A percentile compares a stretch with the other conserved stretches of the same genome.
Evolutionary conservation across 352 stramenopile species (phyloP).

Genomic region (Aphanomyces stellatus): DNA sequence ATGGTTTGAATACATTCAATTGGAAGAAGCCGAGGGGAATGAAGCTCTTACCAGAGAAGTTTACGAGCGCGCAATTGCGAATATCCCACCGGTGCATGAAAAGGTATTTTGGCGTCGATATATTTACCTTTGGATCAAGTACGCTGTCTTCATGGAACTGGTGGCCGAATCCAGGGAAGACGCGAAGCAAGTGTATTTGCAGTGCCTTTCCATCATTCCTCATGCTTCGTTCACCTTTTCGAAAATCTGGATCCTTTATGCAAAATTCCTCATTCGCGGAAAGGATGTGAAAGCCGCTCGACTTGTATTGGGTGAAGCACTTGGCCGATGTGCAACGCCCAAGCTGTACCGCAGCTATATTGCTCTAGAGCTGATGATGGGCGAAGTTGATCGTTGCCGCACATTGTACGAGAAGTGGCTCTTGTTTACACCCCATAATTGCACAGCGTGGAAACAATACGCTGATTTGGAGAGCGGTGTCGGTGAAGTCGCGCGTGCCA

Average conservation of each 20-base stretch:
- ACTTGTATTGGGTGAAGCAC: slow-evolving; percentile 88
- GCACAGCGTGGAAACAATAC: slow-evolving; percentile 92
- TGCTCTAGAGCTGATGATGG: slow-evolving; percentile 95
- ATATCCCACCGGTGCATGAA: slow-evolving; percentile 90
- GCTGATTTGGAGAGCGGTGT: slow-evolving; percentile 94
- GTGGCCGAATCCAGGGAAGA: slow-evolving; percentile 51
- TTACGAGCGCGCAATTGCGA: slow-evolving; percentile 93
- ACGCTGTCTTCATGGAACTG: slow-evolving; percentile 97
- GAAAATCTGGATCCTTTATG: slow-evolving; percentile 98
- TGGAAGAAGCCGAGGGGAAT: slow-evolving; percentile 90
- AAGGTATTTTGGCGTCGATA: slow-evolving; percentile 98
- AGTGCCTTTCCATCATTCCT: slow-evolving; percentile 90
- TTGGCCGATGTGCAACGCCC: slow-evolving; percentile 90
- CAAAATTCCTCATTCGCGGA: slow-evolving; percentile 94
- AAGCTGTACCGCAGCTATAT: slow-evolving; percentile 92
- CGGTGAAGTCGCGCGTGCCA: slow-evolving; percentile 88
- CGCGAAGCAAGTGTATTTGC: slow-evolving; percentile 90
- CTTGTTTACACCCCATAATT: slow-evolving; percentile 83
- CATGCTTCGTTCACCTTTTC: slow-evolving; percentile 96
- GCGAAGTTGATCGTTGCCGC: slow-evolving; percentile 95
- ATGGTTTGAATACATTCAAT: slow-evolving; percentile 98
- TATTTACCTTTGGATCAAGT: slow-evolving; percentile 99
- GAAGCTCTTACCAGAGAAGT: slow-evolving; percentile 82
- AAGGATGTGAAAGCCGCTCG: slow-evolving; percentile 88
- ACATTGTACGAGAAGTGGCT: slow-evolving; percentile 84